phyloP scores from a whole-genome alignment of 352 stramenopile genomes.

The Bremia lactucae region DNA sequence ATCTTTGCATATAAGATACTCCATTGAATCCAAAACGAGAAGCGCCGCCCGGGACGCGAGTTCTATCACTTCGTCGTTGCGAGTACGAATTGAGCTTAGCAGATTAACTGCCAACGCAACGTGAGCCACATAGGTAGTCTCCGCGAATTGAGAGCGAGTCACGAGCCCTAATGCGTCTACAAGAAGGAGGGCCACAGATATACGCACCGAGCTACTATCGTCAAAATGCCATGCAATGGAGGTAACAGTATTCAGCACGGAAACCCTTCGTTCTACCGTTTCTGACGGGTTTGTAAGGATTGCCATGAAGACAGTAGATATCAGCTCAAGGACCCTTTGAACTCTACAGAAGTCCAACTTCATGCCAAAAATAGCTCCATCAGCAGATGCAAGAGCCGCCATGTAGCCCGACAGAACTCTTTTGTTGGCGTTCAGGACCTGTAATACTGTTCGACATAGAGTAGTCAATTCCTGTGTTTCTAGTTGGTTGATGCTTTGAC shows the following conservation, averaged over 20 bases:
- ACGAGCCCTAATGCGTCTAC: slow-evolving; percentile 27
- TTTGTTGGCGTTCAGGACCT: slow-evolving; percentile 33
- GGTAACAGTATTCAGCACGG: slow-evolving; percentile 27
- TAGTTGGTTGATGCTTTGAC: slow-evolving; percentile 14
- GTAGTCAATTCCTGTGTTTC: slow-evolving; percentile 5
- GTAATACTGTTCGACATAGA: slow-evolving; percentile 13
- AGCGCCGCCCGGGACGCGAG: slow-evolving; percentile 5
- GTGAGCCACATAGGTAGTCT: slow-evolving; percentile 24
- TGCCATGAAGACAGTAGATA: slow-evolving; percentile 23
- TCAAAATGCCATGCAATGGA: slow-evolving; percentile 36
- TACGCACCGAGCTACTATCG: slow-evolving; percentile 2
- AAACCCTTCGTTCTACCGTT: slow-evolving; percentile 16
- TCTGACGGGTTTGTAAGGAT: slow-evolving; percentile 23
- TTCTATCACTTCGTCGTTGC: slow-evolving; percentile 3
- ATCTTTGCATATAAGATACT: slow-evolving; percentile 20
- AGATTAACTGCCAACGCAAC: slow-evolving; percentile 35
- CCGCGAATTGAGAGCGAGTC: slow-evolving; percentile 11
- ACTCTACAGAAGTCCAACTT: background rate
- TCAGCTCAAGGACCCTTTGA: slow-evolving; percentile 9
- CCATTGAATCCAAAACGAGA: slow-evolving; percentile 14
- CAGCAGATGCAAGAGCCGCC: slow-evolving; percentile 14
- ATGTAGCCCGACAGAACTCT: slow-evolving; percentile 29
- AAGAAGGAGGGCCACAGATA: slow-evolving; percentile 11
- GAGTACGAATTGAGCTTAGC: slow-evolving; percentile 8
- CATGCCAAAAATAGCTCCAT: slow-evolving; percentile 6